A percentile compares a stretch with the other conserved stretches of the same genome.
These are phyloP conservation scores for Bothriochloa decipiens DNA, from an alignment of 176 grass and related monocot genomes.

Conservation along the genomic window DNA sequence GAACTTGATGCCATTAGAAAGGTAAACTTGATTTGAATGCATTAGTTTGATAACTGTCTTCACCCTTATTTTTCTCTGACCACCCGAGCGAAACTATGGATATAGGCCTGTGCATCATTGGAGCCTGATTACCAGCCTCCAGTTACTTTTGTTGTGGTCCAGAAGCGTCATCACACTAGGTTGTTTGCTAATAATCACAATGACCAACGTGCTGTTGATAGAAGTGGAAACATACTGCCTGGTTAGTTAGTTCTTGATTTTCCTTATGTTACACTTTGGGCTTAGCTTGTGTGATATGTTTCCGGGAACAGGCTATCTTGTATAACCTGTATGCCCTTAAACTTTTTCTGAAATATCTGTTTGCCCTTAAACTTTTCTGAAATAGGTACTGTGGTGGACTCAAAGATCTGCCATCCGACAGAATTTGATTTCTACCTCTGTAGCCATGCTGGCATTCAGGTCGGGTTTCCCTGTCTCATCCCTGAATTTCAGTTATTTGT, in stretches of 20 bases:
- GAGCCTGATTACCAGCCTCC: slow-evolving; percentile 96
- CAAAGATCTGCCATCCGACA: slow-evolving; percentile 96
- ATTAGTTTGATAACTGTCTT: not conserved
- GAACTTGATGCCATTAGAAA: slow-evolving; percentile 96
- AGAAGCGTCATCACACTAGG: slow-evolving; percentile 95
- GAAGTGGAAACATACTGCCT: slow-evolving; percentile 90
- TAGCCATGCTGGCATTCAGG: slow-evolving; percentile 99
- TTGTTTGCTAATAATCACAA: slow-evolving; percentile 94
- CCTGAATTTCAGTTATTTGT: slow-evolving; percentile 15
- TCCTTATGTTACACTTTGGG: not conserved
- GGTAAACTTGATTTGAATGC: slow-evolving; percentile 40
- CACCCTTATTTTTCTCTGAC: not conserved
- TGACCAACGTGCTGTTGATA: slow-evolving; percentile 71
- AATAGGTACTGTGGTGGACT: slow-evolving; percentile 88
- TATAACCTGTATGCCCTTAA: slow-evolving; percentile 1
- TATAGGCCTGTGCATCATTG: slow-evolving; percentile 85
- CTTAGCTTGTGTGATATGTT: not conserved
- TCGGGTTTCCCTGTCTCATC: slow-evolving; percentile 9
- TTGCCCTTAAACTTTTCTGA: not conserved
- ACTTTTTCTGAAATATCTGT: not conserved
- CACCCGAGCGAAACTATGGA: not conserved
- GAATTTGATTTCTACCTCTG: slow-evolving; percentile 97
- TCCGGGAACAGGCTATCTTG: not conserved
- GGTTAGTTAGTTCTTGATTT: slow-evolving; percentile 67
- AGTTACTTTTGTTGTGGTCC: slow-evolving; percentile 94